A percentile compares a stretch with the other conserved stretches of the same genome.
Evolutionary conservation across 2,329 filamentous ascomycete species (phyloP).

Genomic region (Talaromyces verruculosus): DNA sequence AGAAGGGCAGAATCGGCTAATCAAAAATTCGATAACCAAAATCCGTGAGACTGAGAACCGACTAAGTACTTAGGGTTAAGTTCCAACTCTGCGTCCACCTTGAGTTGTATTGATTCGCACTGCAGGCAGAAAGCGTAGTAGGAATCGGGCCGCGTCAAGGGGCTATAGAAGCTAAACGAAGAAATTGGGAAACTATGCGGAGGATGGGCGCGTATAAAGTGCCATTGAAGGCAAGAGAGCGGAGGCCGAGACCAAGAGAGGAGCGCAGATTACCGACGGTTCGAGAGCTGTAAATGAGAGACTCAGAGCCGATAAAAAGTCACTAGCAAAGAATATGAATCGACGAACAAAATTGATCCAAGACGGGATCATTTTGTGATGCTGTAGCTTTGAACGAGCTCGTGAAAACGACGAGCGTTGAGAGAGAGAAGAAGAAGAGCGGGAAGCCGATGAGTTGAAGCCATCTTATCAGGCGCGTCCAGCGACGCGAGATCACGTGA

Average conservation of each 20-base stretch:
- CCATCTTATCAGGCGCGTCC: slow-evolving; percentile 9
- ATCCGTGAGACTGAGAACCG: slow-evolving; percentile 73
- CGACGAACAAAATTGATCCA: background rate
- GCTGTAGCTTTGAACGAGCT: slow-evolving; percentile 7
- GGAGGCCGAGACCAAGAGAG: slow-evolving; percentile 30
- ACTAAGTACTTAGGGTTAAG: slow-evolving; percentile 90
- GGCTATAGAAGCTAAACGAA: slow-evolving; percentile 58
- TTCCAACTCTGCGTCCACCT: slow-evolving; percentile 73
- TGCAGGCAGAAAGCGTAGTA: slow-evolving; percentile 26
- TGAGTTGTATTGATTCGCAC: slow-evolving; percentile 43
- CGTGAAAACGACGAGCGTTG: slow-evolving; percentile 15
- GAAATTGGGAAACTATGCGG: slow-evolving; percentile 75
- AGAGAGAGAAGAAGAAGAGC: slow-evolving; percentile 4
- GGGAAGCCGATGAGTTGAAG: background rate
- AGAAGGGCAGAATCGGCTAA: slow-evolving; percentile 52
- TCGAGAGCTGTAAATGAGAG: slow-evolving; percentile 12
- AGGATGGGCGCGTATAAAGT: slow-evolving; percentile 67
- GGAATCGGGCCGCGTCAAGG: slow-evolving; percentile 43
- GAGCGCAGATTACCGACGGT: slow-evolving; percentile 14
- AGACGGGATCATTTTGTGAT: background rate
- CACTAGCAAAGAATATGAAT: slow-evolving; percentile 7
- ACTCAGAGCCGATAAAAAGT: slow-evolving; percentile 20
- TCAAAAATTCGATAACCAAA: slow-evolving; percentile 68
- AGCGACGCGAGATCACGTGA: slow-evolving; percentile 12
- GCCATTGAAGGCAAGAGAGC: slow-evolving; percentile 41